Conservation (phyloP, 2,329 filamentous ascomycete species). For the Myriosclerotinia duriaeana region DNA sequence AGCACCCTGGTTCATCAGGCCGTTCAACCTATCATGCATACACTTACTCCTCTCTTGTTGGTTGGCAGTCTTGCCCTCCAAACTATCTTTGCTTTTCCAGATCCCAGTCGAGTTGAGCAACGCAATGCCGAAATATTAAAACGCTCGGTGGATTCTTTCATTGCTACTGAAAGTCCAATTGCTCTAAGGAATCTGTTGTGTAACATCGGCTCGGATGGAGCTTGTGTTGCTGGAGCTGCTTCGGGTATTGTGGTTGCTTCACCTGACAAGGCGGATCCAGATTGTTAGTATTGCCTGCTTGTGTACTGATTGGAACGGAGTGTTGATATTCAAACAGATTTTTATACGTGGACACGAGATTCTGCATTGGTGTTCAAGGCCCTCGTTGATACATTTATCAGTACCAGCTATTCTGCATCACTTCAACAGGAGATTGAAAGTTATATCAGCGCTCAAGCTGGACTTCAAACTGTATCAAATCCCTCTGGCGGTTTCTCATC, state of each 20-base stretch:
- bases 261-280: slow-evolving; percentile 53
- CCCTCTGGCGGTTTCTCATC: slow-evolving; percentile 47
- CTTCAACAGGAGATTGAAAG: slow-evolving; percentile 59
- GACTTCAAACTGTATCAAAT: slow-evolving; percentile 58
- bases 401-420: slow-evolving; percentile 50
- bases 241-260: slow-evolving; percentile 57
- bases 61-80: slow-evolving; percentile 54
- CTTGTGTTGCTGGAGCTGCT: slow-evolving; percentile 48
- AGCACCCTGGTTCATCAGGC: slow-evolving; percentile 25
- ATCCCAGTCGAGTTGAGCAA: slow-evolving; percentile 38
- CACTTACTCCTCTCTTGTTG: slow-evolving; percentile 51
- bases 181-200: slow-evolving; percentile 54
- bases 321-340: slow-evolving; percentile 53
- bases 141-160: slow-evolving; percentile 53
- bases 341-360: slow-evolving; percentile 77
- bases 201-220: slow-evolving; percentile 59
- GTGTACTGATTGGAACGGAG: neutral
- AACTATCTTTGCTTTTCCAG: slow-evolving; percentile 50
- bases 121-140: slow-evolving; percentile 46
- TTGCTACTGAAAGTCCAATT: slow-evolving; percentile 52
- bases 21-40: slow-evolving; percentile 49
- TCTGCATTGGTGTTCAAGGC: slow-evolving; percentile 68
- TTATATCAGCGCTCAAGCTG: slow-evolving; percentile 66
- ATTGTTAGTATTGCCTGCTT: slow-evolving; percentile 48
- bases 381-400: slow-evolving; percentile 63